Base-by-base conservation (phyloP, 306 rosid genomes). In the Inga leiocalycina region DNA sequence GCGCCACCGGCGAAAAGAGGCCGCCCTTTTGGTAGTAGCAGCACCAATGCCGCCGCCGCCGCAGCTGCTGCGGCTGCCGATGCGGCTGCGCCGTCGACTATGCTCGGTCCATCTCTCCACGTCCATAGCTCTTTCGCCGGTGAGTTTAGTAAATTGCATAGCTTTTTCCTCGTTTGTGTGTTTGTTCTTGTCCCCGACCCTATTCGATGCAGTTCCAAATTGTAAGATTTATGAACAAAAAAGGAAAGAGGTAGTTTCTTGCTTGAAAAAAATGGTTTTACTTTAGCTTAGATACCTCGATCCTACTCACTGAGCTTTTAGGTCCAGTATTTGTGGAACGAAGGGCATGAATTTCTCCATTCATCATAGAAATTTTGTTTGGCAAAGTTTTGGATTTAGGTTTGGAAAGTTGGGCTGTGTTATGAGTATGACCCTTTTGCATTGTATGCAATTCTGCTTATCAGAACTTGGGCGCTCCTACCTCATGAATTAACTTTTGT, bases 81-180 rank as follows among this genome's bases (percentile, higher is more conserved):
- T 69, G 83, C 74, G 15, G 91, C 88, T 0, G 98, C 95, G 88
- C 99, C 98, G 27, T 88, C 95, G 17, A 78, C 93, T 43, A 93
- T 94, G 10, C 97, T 97, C 3, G 98, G 99, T 16, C 99, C 98
- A 68, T 97, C 99, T 77, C 93, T 94, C 66, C 99, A 90, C 84
- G 95, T 97, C 75, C 99, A 97, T 74, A 94, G 86, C 83, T 87
- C 97, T 68, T 97, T 97, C 80, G 97, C 94, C 4, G 99, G 99
- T 97, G 61, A 78, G 93, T 89, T 57, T 20, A n/a, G 48, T n/a
- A 34, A 80, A 80, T 51, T 61, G 73, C 72, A 12, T 72, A 44
- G 20, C 80, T 22, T 11, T 37, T 27, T 17, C 43, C 61, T 66
- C 49, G 3, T 19, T 78, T 64, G 20, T 64, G 57, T 75, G 8